Evolutionary conservation across 495 filamentous ascomycete genomes (phyloP), one percentile per base, ranked within the genome.

Genomic region (Aspergillus cavernicola): DNA sequence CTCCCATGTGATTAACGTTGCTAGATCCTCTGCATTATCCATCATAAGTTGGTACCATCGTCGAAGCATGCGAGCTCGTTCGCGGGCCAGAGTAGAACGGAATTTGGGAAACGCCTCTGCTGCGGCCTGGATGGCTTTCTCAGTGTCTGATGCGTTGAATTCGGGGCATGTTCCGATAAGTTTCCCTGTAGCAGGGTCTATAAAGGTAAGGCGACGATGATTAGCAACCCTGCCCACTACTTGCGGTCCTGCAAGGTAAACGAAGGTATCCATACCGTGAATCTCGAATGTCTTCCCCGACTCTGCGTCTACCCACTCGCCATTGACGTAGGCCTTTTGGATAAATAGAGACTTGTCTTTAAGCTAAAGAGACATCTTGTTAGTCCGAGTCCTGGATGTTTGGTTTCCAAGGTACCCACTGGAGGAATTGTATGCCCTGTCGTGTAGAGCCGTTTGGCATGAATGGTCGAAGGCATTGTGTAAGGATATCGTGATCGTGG

Each of bases 21-120:
- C 90, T 28, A 97, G 75, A 62, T 98, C 93, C 16, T 95, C 89
- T 20, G 81, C 74, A 53, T 97, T 95, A 31, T 90, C 90, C 7
- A 91, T 70, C 80, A 97, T 85, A 48, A 96, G 74, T 45, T 95
- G 82, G 69, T 92, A 92, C 93, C 92, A 97, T 62, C 85, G 88
- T 42, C 89, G 82, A 38, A 98, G 80, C 69, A 96, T 80, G 64
- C 83, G 84, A 31, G 90, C 82, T 41, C 90, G 84, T 72, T 96
- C 84, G 35, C 92, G 88, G 47, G 83, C 87, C 0, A 91, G 86
- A 36, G 77, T 83, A 45, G 78, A 78, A 50, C 86, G 84, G 77
- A 91, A 96, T 44, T 76, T 75, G 32, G 84, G 79, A 63, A 96
- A 88, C 2, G 92, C 90, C 2, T 75, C 81, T 5, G 80, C 79